phyloP scores from a whole-genome alignment of 768 basidiomycete genomes.

The Mycena floridula region DNA sequence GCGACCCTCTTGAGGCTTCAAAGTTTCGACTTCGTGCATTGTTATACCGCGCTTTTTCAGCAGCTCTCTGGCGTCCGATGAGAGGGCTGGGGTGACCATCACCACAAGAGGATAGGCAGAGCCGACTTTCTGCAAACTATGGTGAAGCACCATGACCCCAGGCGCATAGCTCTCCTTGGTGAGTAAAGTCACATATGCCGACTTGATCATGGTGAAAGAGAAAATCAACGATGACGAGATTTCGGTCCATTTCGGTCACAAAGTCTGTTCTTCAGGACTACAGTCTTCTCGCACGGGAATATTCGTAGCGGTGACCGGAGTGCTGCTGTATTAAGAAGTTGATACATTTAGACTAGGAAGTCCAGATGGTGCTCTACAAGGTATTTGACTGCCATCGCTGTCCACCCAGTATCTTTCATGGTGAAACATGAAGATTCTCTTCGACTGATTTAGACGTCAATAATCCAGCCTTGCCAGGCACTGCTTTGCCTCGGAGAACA shows the following conservation, averaged over 20 bases:
- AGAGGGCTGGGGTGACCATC: slow-evolving; percentile 61
- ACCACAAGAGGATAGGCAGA: slow-evolving; percentile 75
- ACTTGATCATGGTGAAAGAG: slow-evolving; percentile 32
- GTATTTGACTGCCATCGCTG: neutral
- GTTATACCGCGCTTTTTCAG: slow-evolving; percentile 49
- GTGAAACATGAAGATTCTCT: neutral
- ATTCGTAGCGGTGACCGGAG: no score
- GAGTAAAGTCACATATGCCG: slow-evolving; percentile 45
- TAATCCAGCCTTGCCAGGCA: slow-evolving; percentile 29
- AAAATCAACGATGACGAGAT: slow-evolving; percentile 50
- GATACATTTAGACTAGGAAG: neutral
- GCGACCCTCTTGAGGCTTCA: slow-evolving; percentile 44
- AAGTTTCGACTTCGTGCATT: slow-evolving; percentile 51
- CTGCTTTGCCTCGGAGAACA: slow-evolving; percentile 60
- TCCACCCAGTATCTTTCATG: neutral
- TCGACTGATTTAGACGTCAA: no score
- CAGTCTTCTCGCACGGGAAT: no score
- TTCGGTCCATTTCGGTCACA: slow-evolving; percentile 48
- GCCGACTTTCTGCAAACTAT: slow-evolving; percentile 45
- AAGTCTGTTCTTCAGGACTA: no score
- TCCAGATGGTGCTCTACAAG: no score
- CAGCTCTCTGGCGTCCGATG: slow-evolving; percentile 41
- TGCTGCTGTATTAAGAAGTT: neutral
- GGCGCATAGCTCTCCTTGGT: slow-evolving; percentile 48
- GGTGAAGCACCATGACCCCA: slow-evolving; percentile 55